These are phyloP conservation scores for Escallonia herrerae DNA, from an alignment of 129 eudicot genomes.

Conservation along the genomic window DNA sequence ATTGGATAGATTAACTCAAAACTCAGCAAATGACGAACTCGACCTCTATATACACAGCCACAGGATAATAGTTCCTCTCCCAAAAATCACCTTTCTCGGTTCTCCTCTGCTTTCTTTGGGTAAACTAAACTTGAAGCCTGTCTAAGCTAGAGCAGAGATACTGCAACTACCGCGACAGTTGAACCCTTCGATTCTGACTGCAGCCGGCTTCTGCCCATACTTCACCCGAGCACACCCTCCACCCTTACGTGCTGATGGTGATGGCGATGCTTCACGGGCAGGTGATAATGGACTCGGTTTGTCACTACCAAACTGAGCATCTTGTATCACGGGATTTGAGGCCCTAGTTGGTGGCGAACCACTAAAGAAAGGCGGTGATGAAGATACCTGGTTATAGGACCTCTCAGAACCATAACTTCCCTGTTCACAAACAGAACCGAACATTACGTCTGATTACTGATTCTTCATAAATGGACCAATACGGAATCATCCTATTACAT, in stretches of 20 bases:
- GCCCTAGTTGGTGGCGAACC: conserved; percentile 72
- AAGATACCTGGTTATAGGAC: conserved; percentile 27
- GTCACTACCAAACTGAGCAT: conserved; percentile 36
- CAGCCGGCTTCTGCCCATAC: conserved; percentile 38
- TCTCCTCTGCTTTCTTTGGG: background rate
- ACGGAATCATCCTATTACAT: too few relatives aligned
- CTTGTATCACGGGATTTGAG: conserved; percentile 59
- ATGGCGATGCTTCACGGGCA: conserved; percentile 22
- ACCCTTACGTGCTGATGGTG: conserved; percentile 28
- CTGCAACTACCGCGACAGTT: conserved; percentile 41
- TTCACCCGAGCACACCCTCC: conserved; percentile 36
- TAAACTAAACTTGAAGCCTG: background rate
- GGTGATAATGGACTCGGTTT: conserved; percentile 18
- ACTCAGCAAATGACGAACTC: conserved; percentile 16
- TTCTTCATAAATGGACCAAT: background rate
- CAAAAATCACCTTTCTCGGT: conserved; percentile 14
- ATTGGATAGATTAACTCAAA: conserved; percentile 14
- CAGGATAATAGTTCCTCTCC: conserved; percentile 18
- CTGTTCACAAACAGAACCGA: conserved; percentile 12
- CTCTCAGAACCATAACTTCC: conserved; percentile 29
- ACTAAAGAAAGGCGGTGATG: conserved; percentile 55
- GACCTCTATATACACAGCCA: conserved; percentile 24
- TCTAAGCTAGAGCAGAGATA: conserved; percentile 44
- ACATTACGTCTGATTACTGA: background rate
- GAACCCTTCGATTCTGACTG: conserved; percentile 63